Conservation (phyloP, 306 rosid genomes). For the Cicer pinnatifidum region DNA sequence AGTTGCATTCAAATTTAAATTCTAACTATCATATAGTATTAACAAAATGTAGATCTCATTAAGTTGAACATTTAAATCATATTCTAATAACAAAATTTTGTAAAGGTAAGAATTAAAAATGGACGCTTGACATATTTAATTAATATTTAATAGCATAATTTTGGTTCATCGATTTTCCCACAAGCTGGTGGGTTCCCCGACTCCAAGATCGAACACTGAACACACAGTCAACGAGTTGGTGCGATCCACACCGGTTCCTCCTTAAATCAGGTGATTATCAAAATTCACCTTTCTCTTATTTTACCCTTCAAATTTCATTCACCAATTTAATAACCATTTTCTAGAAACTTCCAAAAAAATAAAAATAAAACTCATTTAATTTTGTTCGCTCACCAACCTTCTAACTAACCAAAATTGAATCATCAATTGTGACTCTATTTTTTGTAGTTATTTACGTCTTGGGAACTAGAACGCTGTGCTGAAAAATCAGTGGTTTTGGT, state of each 20-base stretch:
- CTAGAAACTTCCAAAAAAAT: not conserved
- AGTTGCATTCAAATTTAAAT: too few relatives aligned
- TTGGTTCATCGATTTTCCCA: not conserved
- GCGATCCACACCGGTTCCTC: not conserved
- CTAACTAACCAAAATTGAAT: constrained; percentile 12
- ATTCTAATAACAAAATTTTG: too few relatives aligned
- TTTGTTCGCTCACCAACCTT: constrained; percentile 13
- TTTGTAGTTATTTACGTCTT: constrained; percentile 21
- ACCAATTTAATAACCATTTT: not conserved
- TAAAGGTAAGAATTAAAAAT: too few relatives aligned
- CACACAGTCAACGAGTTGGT: not conserved
- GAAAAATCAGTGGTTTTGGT: constrained; percentile 24
- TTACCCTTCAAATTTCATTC: not conserved
- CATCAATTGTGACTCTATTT: constrained; percentile 15
- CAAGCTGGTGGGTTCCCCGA: not conserved
- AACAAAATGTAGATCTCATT: too few relatives aligned
- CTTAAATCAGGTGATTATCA: not conserved
- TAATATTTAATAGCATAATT: too few relatives aligned
- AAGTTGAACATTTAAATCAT: too few relatives aligned
- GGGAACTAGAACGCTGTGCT: constrained; percentile 10
- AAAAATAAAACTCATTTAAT: not conserved
- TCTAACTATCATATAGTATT: too few relatives aligned
- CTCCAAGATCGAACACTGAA: not conserved
- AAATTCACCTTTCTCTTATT: not conserved
- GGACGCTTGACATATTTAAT: too few relatives aligned